phyloP scores from a whole-genome alignment of 768 basidiomycete genomes.

The Mycena indigotica region DNA sequence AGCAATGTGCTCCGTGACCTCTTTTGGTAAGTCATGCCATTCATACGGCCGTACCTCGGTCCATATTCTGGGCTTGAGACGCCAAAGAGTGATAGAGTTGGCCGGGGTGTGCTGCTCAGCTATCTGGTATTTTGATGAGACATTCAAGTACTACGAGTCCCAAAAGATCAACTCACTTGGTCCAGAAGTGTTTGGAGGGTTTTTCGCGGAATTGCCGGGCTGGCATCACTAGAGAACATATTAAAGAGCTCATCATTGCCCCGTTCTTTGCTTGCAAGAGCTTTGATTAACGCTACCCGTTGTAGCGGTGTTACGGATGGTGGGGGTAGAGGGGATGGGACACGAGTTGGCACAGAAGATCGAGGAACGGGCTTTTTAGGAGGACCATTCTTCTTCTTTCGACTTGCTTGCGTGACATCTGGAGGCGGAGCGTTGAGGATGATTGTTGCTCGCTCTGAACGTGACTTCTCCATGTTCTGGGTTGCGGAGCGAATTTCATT shows the following conservation, averaged over 20 bases:
- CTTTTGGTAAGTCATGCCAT: constrained; percentile 52
- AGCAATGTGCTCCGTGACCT: constrained; percentile 52
- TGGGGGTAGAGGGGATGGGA: constrained; percentile 34
- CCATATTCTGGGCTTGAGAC: constrained; percentile 62
- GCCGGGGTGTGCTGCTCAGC: constrained; percentile 45
- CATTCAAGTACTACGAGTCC: too few relatives aligned
- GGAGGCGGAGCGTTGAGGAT: constrained; percentile 48
- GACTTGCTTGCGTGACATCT: constrained; percentile 32
- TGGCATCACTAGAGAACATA: constrained; percentile 3
- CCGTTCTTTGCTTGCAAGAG: constrained; percentile 49
- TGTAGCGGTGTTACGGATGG: constrained; percentile 26
- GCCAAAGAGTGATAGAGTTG: constrained; percentile 45
- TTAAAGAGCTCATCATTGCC: constrained; percentile 50
- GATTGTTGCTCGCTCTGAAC: constrained; percentile 49
- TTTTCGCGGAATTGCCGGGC: constrained; percentile 5
- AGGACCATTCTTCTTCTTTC: constrained; percentile 43
- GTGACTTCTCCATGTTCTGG: constrained; percentile 44
- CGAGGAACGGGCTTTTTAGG: constrained; percentile 27
- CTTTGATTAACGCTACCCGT: constrained; percentile 55
- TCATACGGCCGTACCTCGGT: constrained; percentile 70
- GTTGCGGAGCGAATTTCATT: constrained; percentile 51
- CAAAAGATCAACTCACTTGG: constrained; percentile 12
- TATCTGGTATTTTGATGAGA: too few relatives aligned
- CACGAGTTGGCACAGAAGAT: constrained; percentile 29
- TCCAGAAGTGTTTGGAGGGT: constrained; percentile 11